phyloP scores from a whole-genome alignment of 768 basidiomycete species.

The Macrolepiota albuminosa region DNA sequence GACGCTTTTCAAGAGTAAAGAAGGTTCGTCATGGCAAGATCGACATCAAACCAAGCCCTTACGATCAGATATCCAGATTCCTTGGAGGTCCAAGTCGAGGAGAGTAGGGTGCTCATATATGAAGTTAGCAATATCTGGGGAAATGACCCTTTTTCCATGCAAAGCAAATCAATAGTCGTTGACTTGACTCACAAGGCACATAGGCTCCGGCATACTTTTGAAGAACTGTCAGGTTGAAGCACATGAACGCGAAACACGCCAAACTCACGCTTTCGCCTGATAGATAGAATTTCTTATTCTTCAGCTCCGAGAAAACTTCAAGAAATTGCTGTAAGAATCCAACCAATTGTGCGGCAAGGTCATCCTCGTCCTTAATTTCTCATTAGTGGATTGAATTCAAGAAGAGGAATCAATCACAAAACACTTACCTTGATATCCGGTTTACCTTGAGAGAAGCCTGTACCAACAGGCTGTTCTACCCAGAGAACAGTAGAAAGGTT shows the following conservation, averaged over 20 bases:
- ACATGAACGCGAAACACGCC: neutral
- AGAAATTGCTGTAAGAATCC: conserved; percentile 76
- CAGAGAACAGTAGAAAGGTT: conserved; percentile 71
- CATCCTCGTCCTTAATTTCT: conserved; percentile 39
- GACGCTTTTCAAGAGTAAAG: conserved; percentile 31
- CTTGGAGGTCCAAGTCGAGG: conserved; percentile 57
- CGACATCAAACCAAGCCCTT: conserved; percentile 17
- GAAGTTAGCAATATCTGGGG: conserved; percentile 66
- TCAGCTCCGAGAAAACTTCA: conserved; percentile 67
- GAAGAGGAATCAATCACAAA: neutral
- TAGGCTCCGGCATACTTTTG: conserved; percentile 63
- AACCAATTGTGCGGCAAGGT: conserved; percentile 42
- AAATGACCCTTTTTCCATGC: neutral
- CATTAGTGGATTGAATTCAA: neutral
- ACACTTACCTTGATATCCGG: conserved; percentile 54
- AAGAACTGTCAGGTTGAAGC: neutral
- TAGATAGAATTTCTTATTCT: conserved; percentile 66
- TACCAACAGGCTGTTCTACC: conserved; percentile 79
- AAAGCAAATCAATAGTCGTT: neutral
- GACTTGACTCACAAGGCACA: conserved; percentile 38
- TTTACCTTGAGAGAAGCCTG: conserved; percentile 68
- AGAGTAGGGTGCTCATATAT: conserved; percentile 55
- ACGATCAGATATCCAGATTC: conserved; percentile 75
- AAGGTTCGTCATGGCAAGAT: neutral
- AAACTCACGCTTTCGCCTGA: conserved; percentile 69